A percentile compares a stretch with the other conserved stretches of the same genome.
Evolutionary conservation across 345 rosid genomes (phyloP).

Genomic region (thale cress (Arabidopsis thaliana)): TAIR10.1 NC_003075.7:12016501-12017000

Average conservation of each 20-base stretch:
- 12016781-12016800: conserved; percentile 43
- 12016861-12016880: conserved; percentile 63
- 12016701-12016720: conserved; percentile 26
- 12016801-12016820: conserved; percentile 16
- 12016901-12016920: conserved; percentile 45
- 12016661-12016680: conserved; percentile 32
- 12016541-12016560: background rate
- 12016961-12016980: conserved; percentile 83
- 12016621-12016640: conserved; percentile 26
- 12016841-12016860: conserved; percentile 28
- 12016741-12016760: background rate
- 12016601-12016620: background rate
- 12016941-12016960: conserved; percentile 46
- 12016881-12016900: conserved; percentile 73
- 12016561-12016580: background rate
- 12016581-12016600: background rate
- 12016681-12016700: conserved; percentile 24
- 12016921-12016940: conserved; percentile 32
- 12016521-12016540: background rate
- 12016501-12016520: background rate
- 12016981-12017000: conserved; percentile 88
- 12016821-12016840: conserved; percentile 18
- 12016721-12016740: conserved; percentile 23
- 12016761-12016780: conserved; percentile 15
- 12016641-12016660: conserved; percentile 31